Base-by-base conservation (phyloP, 2,329 filamentous ascomycete genomes). In the Penicillium sp. region DNA sequence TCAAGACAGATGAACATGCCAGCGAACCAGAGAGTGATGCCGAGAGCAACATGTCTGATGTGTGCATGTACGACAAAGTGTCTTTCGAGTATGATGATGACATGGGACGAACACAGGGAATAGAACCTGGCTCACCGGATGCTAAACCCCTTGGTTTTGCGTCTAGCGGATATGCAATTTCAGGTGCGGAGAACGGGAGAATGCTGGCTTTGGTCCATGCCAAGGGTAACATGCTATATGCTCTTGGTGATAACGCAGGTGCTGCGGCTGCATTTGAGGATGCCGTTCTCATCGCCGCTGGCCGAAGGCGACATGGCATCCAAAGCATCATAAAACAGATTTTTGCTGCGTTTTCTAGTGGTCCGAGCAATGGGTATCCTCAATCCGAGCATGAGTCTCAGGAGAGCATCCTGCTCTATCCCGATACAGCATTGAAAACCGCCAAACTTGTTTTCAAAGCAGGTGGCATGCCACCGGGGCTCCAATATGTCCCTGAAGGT, bases 191-290 rank as follows among this genome's bases (percentile, higher is more conserved):
- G 63, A 97, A 97, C 69, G 94, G 93, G 9, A 85, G 94, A 57
- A 91, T 99, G 67, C 82, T 99, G 42, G 89, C 91, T n/a, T 81
- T 99, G 16, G 86, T 97, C 38, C 94, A 99, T 74, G 92, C 93
- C 19, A 99, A 97, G 73, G 94, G 93, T n/a, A 97, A 97, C 60
- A 95, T 97, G 88, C 81, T 97, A 1, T 99, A 99, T 74, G 86
- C 90, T 26, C 77, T 95, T 30, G 93, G 93, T 43, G 88, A 97
- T 62, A 89, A 94, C 61, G 80, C 82, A 37, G 84, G 82, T 38
- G 94, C 94, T 40, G 91, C 93, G 1, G 84, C 86, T 64, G 91
- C 94, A 4, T 99, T 99, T 65, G 94, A 99, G 71, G 91, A 97
- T 72, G 93, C 92, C 0, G 91, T 99, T 4, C 76, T 97, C 50